Conservation (phyloP, 176 grass and related monocot species). For the Canna indica region DNA sequence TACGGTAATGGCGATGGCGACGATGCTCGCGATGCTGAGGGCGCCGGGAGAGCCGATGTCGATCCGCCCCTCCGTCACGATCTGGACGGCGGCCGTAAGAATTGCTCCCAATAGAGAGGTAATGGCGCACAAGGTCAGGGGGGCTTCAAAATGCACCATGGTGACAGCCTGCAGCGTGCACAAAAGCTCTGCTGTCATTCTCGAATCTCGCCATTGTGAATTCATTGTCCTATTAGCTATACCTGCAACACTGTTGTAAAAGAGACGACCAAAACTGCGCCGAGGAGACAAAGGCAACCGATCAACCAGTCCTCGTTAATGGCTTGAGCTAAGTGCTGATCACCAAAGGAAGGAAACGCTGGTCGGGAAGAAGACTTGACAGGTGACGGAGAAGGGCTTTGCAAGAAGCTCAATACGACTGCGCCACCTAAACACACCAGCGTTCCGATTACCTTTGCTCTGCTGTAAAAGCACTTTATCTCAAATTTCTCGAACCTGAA, state of each 20-base stretch:
- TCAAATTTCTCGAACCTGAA: slow-evolving; percentile 77
- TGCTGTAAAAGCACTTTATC: slow-evolving; percentile 54
- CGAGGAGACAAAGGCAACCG: slow-evolving; percentile 46
- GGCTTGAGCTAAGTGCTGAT: too few species aligned
- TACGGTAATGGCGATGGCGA: slow-evolving; percentile 43
- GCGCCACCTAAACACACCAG: slow-evolving; percentile 55
- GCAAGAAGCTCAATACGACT: slow-evolving; percentile 51
- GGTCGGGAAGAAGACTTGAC: background rate
- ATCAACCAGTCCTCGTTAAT: slow-evolving; percentile 36
- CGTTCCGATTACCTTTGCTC: slow-evolving; percentile 56
- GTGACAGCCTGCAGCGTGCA: slow-evolving; percentile 43
- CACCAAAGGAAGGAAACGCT: too few species aligned
- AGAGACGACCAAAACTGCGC: slow-evolving; percentile 43
- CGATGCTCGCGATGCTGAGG: slow-evolving; percentile 27
- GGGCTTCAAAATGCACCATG: slow-evolving; percentile 51
- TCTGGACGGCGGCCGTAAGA: slow-evolving; percentile 43
- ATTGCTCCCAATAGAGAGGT: slow-evolving; percentile 47
- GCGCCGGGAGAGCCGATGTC: slow-evolving; percentile 34
- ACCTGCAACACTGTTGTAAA: slow-evolving; percentile 54
- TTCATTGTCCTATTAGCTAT: background rate
- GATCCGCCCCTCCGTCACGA: slow-evolving; percentile 37
- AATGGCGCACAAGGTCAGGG: slow-evolving; percentile 44
- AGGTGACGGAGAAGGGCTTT: slow-evolving; percentile 29
- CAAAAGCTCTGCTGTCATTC: background rate
- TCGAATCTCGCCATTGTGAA: background rate